Percentiles rank a stretch among this genome's conserved stretches.
phyloP scores from a whole-genome alignment of 805 yeast genomes.

The Ogataea corticis region DNA sequence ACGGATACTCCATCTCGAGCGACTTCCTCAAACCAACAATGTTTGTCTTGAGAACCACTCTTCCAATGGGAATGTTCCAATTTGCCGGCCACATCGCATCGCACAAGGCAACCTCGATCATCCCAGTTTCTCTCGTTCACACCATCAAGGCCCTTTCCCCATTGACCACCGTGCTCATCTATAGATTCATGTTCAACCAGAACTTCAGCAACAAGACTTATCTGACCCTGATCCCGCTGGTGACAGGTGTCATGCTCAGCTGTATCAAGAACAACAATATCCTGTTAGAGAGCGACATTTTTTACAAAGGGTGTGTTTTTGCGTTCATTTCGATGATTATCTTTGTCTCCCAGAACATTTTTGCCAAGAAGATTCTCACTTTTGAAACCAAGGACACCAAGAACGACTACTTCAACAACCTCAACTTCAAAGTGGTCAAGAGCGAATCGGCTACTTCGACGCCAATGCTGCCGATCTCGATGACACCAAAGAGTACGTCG shows the following conservation, averaged over 20 bases:
- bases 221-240: conserved; percentile 73
- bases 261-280: conserved; percentile 49
- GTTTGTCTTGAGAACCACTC: conserved; percentile 59
- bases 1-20: conserved; percentile 29
- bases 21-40: conserved; percentile 56
- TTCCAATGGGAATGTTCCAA: conserved; percentile 95
- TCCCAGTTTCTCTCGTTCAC: conserved; percentile 94
- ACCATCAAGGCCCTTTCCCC: conserved; percentile 93
- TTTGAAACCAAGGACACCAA: conserved; percentile 35
- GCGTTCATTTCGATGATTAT: conserved; percentile 61
- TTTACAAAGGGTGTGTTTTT: conserved; percentile 45
- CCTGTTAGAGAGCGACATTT: conserved; percentile 26
- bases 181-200: conserved; percentile 59
- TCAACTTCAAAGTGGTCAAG: conserved; percentile 31
- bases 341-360: conserved; percentile 76
- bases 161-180: conserved; percentile 79
- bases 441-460: conserved; percentile 37
- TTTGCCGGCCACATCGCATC: conserved; percentile 88
- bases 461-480: conserved; percentile 36
- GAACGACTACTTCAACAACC: conserved; percentile 28
- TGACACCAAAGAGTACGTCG: conserved; percentile 27
- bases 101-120: conserved; percentile 86
- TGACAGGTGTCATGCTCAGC: conserved; percentile 81
- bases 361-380: conserved; percentile 73
- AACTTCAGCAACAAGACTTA: conserved; percentile 68